Evolutionary conservation across 805 yeast species (phyloP).

Genomic region (Barnettozyma californica): DNA sequence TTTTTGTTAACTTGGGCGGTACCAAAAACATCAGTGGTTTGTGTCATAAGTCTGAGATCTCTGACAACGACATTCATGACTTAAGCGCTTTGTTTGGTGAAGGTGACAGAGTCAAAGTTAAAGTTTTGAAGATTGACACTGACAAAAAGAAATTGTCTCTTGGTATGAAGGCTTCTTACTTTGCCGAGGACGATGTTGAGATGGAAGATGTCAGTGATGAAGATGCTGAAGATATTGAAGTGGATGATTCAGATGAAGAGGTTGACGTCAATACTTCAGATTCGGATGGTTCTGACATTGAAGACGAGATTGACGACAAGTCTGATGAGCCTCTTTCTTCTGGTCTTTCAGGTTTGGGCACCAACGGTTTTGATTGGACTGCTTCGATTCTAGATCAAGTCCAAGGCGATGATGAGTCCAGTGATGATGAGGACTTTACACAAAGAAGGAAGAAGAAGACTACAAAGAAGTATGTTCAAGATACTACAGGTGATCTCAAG

Average conservation of each 20-base stretch:
- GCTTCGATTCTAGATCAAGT: conserved; percentile 84
- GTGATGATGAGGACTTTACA: conserved; percentile 47
- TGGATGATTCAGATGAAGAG: conserved; percentile 21
- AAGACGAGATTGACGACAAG: conserved; percentile 26
- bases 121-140: conserved; percentile 55
- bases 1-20: conserved; percentile 75
- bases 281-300: conserved; percentile 16
- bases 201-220: conserved; percentile 26
- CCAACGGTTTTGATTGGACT: conserved; percentile 94
- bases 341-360: conserved; percentile 54
- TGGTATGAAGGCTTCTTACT: conserved; percentile 94
- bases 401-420: conserved; percentile 43
- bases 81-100: conserved; percentile 65
- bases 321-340: conserved; percentile 3
- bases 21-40: conserved; percentile 75
- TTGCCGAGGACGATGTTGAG: conserved; percentile 35
- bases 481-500: conserved; percentile 77
- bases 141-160: conserved; percentile 74
- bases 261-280: conserved; percentile 18
- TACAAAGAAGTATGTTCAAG: conserved; percentile 47
- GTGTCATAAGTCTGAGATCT: conserved; percentile 80
- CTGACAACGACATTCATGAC: conserved; percentile 61
- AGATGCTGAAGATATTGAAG: conserved; percentile 22
- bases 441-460: conserved; percentile 40
- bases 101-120: conserved; percentile 89